Percentiles rank a stretch among this genome's conserved stretches.
Conservation (phyloP, 176 grass and related monocot species). For the Cocos nucifera region DNA sequence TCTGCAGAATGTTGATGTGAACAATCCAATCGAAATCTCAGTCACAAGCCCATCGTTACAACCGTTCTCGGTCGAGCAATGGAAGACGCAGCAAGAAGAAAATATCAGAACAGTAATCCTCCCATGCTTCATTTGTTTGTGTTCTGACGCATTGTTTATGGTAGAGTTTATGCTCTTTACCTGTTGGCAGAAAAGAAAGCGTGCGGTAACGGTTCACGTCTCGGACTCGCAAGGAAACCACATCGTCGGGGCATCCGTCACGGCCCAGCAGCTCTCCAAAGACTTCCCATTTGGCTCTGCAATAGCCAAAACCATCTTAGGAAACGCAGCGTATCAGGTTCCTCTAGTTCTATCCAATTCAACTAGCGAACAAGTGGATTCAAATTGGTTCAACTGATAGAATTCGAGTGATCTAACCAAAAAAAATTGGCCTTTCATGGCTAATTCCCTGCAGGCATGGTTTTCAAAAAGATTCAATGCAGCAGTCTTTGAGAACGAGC, state of each 20-base stretch:
- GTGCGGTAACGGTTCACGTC: conserved; percentile 62
- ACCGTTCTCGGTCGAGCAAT: conserved; percentile 66
- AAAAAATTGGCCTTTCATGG: no score
- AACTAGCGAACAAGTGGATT: no score
- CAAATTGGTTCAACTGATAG: no score
- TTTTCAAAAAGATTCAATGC: conserved; percentile 59
- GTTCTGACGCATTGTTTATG: background rate
- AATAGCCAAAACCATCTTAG: conserved; percentile 78
- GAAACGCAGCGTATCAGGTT: conserved; percentile 70
- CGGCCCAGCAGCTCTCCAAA: conserved; percentile 55
- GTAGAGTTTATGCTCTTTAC: background rate
- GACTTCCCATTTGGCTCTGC: conserved; percentile 89
- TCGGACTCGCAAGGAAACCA: conserved; percentile 54
- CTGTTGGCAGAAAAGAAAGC: conserved; percentile 55
- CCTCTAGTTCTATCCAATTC: no score
- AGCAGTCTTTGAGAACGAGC: conserved; percentile 93
- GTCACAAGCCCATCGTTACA: conserved; percentile 56
- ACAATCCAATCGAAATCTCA: conserved; percentile 46
- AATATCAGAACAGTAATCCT: conserved; percentile 60
- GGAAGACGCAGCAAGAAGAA: conserved; percentile 71
- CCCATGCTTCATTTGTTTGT: background rate
- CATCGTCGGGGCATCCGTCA: conserved; percentile 52
- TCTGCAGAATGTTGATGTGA: conserved; percentile 62
- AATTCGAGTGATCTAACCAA: no score
- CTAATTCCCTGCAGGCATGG: conserved; percentile 43